phyloP scores from a whole-genome alignment of 495 filamentous ascomycete genomes.

The Tuber indicum region DNA sequence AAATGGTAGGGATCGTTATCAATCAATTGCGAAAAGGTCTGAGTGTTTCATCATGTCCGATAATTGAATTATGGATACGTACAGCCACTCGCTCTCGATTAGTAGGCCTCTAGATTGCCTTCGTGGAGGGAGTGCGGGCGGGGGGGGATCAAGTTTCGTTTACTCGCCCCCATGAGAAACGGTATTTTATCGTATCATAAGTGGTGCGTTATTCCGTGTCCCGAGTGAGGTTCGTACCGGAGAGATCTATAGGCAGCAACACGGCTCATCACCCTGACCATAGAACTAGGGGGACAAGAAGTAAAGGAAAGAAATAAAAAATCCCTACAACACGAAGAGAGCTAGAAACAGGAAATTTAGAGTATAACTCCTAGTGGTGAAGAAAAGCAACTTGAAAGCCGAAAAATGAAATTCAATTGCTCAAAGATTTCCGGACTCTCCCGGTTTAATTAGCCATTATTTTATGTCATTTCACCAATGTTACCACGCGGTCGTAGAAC shows the following conservation, averaged over 20 bases:
- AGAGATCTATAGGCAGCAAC: not conserved
- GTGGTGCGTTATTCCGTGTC: no score
- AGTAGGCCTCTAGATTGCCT: not conserved
- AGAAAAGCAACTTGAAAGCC: not conserved
- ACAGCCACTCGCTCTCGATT: not conserved
- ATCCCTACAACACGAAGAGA: not conserved
- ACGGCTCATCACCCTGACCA: not conserved
- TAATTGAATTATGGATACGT: constrained; percentile 1
- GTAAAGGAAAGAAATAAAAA: not conserved
- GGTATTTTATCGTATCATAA: no score
- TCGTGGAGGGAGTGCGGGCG: not conserved
- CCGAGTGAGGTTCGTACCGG: not conserved
- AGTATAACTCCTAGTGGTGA: not conserved
- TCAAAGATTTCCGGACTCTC: not conserved
- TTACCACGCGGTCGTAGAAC: not conserved
- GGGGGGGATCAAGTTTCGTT: not conserved
- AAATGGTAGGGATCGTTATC: not conserved
- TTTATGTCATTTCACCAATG: not conserved
- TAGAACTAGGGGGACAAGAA: not conserved
- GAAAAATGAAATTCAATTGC: not conserved
- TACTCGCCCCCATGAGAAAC: no score
- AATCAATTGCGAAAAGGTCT: not conserved
- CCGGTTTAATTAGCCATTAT: no score
- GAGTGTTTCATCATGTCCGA: not conserved
- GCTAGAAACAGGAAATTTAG: not conserved